Conservation (phyloP, 192 early-diverging fungal genomes). For the Jimgerdemannia lactiflua region DNA sequence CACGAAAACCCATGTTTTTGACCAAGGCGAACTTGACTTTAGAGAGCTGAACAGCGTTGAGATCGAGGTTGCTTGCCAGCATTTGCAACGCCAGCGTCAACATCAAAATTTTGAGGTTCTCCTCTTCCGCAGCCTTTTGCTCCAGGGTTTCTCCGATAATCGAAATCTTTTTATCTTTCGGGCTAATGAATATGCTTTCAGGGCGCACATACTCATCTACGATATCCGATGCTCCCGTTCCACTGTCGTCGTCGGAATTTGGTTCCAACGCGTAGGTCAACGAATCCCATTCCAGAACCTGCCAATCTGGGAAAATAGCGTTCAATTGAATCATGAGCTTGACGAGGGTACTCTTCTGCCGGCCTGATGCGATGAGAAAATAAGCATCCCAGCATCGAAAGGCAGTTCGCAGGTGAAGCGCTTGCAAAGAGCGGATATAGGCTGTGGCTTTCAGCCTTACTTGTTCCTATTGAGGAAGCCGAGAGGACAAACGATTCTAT, state of each 20-base stretch:
- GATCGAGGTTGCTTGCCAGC: constrained; percentile 46
- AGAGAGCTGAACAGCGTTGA: constrained; percentile 39
- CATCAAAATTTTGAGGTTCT: constrained; percentile 39
- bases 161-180: not conserved
- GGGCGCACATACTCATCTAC: constrained; percentile 26
- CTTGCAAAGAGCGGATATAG: constrained; percentile 42
- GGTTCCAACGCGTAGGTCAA: constrained; percentile 24
- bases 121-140: constrained; percentile 25
- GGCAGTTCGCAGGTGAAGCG: constrained; percentile 41
- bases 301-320: constrained; percentile 52
- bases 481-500: not conserved
- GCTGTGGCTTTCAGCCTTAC: constrained; percentile 51
- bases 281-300: constrained; percentile 38
- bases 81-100: constrained; percentile 53
- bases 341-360: constrained; percentile 32
- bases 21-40: constrained; percentile 46
- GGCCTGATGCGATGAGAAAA: constrained; percentile 35
- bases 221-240: constrained; percentile 9
- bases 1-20: constrained; percentile 46
- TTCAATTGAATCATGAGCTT: constrained; percentile 55
- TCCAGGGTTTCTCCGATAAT: not conserved
- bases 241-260: not conserved
- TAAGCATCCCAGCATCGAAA: constrained; percentile 58
- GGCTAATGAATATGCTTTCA: not conserved
- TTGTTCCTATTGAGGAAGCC: constrained; percentile 30